These are phyloP conservation scores for Alternaria ventricosa DNA, from an alignment of 2,329 filamentous ascomycete species.

Conservation along the genomic window DNA sequence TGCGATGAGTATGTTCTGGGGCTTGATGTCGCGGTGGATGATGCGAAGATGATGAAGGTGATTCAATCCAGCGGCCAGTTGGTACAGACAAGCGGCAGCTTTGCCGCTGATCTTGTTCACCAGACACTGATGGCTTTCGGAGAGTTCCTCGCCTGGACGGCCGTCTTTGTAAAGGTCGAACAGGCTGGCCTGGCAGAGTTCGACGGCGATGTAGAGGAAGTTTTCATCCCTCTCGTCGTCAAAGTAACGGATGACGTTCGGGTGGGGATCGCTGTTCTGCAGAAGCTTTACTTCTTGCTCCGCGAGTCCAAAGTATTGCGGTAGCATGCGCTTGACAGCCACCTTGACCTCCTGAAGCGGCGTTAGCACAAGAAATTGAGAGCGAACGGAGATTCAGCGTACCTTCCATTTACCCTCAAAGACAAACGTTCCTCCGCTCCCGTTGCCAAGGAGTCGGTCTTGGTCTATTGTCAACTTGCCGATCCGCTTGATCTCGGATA, in stretches of 20 bases:
- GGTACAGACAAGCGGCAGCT: conserved; percentile 79
- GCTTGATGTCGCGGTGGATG: conserved; percentile 95
- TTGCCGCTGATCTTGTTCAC: conserved; percentile 77
- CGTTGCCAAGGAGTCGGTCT: conserved; percentile 69
- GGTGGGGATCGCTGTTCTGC: conserved; percentile 92
- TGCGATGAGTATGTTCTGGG: conserved; percentile 92
- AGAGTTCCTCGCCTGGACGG: conserved; percentile 54
- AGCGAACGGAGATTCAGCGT: conserved; percentile 14
- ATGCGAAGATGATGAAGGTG: conserved; percentile 92
- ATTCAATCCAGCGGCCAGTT: conserved; percentile 86
- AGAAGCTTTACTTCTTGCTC: conserved; percentile 91
- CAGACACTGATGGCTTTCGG: conserved; percentile 69
- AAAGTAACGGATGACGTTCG: conserved; percentile 96
- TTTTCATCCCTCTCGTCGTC: conserved; percentile 86
- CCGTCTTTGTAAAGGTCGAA: conserved; percentile 85
- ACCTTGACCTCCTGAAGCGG: conserved; percentile 73
- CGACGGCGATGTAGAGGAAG: conserved; percentile 95
- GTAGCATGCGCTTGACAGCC: conserved; percentile 95
- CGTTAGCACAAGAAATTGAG: conserved; percentile 11
- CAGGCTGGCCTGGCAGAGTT: conserved; percentile 90
- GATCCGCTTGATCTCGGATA: conserved; percentile 61
- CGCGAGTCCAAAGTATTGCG: conserved; percentile 94
- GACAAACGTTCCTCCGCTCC: conserved; percentile 96
- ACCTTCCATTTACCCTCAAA: conserved; percentile 90
- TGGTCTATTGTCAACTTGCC: conserved; percentile 67